These are phyloP conservation scores for Vitis labrusca DNA, from an alignment of 164 flowering plant genomes.

Conservation along the genomic window DNA sequence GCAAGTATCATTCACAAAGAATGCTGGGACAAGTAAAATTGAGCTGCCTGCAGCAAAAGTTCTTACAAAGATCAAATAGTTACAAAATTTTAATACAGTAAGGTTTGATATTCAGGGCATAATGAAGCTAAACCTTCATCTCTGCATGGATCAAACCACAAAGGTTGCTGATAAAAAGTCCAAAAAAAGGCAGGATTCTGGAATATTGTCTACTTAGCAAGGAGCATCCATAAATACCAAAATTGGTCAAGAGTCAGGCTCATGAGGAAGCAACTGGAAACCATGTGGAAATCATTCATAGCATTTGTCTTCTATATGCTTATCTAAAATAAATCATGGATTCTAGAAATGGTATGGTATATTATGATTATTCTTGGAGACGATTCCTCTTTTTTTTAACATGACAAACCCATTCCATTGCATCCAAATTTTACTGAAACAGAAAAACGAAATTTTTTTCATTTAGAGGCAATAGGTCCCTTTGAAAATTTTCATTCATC, in stretches of 20 bases:
- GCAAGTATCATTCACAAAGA: background rate
- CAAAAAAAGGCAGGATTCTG: background rate
- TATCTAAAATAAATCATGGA: background rate
- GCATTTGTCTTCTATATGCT: background rate
- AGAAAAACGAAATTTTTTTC: too few relatives aligned
- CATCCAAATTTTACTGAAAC: too few relatives aligned
- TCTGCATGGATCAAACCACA: background rate
- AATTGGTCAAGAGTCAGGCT: too few relatives aligned
- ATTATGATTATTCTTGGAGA: too few relatives aligned
- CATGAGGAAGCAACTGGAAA: background rate
- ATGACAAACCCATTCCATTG: too few relatives aligned
- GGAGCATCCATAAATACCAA: too few relatives aligned
- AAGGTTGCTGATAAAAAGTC: background rate
- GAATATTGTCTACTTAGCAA: too few relatives aligned
- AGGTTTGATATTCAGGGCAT: too few relatives aligned
- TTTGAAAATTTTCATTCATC: background rate
- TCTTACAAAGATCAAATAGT: background rate
- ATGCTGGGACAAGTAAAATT: background rate
- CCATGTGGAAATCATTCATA: background rate
- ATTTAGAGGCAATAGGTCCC: background rate
- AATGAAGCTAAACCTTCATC: background rate
- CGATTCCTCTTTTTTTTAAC: too few relatives aligned
- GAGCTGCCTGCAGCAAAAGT: background rate
- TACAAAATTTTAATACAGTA: background rate
- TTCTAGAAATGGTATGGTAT: background rate